Evolutionary conservation across 148 eudicot species (phyloP).

Genomic region (Nyssa sinensis): DNA sequence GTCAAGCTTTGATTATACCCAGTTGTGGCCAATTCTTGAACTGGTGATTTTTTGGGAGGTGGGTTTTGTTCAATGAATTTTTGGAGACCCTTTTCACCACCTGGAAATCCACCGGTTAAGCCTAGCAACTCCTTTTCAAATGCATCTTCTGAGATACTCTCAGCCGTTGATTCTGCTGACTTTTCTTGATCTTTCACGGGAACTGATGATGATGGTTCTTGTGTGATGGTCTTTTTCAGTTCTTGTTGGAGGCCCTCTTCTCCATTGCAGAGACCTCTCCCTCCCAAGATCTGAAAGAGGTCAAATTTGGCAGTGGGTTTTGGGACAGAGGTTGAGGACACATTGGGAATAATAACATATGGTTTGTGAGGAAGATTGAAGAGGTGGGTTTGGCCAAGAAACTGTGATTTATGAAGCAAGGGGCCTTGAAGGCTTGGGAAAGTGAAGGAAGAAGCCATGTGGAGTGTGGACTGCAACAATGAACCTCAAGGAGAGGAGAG

Average conservation of each 20-base stretch:
- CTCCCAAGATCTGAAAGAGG: slow-evolving; percentile 67
- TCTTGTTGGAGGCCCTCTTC: slow-evolving; percentile 70
- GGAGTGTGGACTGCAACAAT: not conserved
- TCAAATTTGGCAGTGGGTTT: slow-evolving; percentile 57
- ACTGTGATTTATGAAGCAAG: slow-evolving; percentile 45
- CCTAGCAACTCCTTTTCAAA: slow-evolving; percentile 82
- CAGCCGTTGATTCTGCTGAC: slow-evolving; percentile 15
- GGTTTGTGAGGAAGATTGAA: slow-evolving; percentile 28
- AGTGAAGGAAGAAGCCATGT: slow-evolving; percentile 61
- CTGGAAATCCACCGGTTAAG: slow-evolving; percentile 86
- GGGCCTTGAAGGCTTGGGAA: slow-evolving; percentile 40
- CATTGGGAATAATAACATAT: slow-evolving; percentile 14
- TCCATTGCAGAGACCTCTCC: slow-evolving; percentile 89
- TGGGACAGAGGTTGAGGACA: slow-evolving; percentile 7
- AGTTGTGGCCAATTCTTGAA: slow-evolving; percentile 6
- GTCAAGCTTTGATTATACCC: slow-evolving; percentile 29
- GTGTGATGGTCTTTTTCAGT: slow-evolving; percentile 39
- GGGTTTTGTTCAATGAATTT: slow-evolving; percentile 75
- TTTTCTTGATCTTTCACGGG: slow-evolving; percentile 20
- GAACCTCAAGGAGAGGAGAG: slow-evolving; percentile 15
- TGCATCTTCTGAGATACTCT: slow-evolving; percentile 37
- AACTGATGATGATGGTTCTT: slow-evolving; percentile 21
- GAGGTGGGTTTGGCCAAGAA: slow-evolving; percentile 52
- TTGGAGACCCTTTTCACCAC: slow-evolving; percentile 80
- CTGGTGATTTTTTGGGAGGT: slow-evolving; percentile 40